These are phyloP conservation scores for Eutrema yunnanense DNA, from an alignment of 345 rosid genomes.

Conservation along the genomic window DNA sequence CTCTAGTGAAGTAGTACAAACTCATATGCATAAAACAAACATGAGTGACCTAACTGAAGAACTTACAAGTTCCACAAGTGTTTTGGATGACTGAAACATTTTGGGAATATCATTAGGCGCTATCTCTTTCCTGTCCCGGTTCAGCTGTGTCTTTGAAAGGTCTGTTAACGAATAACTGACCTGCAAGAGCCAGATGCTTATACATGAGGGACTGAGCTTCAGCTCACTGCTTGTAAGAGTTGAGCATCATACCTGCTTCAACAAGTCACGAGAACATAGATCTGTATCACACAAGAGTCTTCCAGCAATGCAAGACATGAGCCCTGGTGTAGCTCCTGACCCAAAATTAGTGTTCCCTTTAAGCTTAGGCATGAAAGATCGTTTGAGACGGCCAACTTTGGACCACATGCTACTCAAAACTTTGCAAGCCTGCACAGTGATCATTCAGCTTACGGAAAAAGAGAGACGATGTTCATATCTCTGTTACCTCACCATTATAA, in stretches of 20 bases:
- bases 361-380: constrained; percentile 88
- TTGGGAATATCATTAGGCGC: constrained; percentile 63
- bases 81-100: constrained; percentile 77
- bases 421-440: constrained; percentile 60
- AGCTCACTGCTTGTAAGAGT: constrained; percentile 2
- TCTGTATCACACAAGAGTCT: constrained; percentile 92
- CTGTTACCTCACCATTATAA: neutral
- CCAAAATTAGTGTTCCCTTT: constrained; percentile 72
- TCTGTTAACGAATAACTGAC: constrained; percentile 96
- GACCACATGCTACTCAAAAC: constrained; percentile 96
- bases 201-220: constrained; percentile 23
- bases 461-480: neutral
- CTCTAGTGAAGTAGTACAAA: neutral
- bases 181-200: constrained; percentile 42
- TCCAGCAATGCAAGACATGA: constrained; percentile 94
- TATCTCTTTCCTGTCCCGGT: constrained; percentile 84
- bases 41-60: constrained; percentile 17
- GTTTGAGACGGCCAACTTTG: constrained; percentile 95
- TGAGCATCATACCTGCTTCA: constrained; percentile 64
- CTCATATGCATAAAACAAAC: constrained; percentile 2
- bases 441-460: constrained; percentile 1
- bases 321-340: constrained; percentile 90
- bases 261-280: constrained; percentile 80
- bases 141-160: constrained; percentile 83
- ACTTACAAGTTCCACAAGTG: constrained; percentile 85